Percentiles rank a stretch among this genome's conserved stretches.
These are phyloP conservation scores for Mitragyna speciosa DNA, from an alignment of 257 asterid species.

Conservation along the genomic window DNA sequence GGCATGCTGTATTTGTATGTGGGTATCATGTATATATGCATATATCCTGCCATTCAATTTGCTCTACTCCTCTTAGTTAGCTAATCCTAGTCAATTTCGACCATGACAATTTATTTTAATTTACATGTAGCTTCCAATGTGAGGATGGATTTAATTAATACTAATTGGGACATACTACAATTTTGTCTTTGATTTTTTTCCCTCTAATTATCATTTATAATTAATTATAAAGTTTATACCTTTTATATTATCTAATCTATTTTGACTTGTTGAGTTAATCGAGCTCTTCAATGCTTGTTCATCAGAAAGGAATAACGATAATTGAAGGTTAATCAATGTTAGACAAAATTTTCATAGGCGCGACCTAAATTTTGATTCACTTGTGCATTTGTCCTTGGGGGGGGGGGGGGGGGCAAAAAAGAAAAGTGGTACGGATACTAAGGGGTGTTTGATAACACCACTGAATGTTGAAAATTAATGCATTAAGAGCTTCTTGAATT, in stretches of 20 bases:
- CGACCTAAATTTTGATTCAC: too few relatives aligned
- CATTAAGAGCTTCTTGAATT: too few relatives aligned
- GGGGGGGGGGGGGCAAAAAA: too few relatives aligned
- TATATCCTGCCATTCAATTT: background rate
- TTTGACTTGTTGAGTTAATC: background rate
- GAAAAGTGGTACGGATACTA: too few relatives aligned
- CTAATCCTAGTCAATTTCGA: background rate
- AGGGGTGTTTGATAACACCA: too few relatives aligned
- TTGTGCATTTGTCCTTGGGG: too few relatives aligned
- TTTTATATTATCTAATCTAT: too few relatives aligned
- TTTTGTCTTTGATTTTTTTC: background rate
- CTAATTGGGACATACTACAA: background rate
- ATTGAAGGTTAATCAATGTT: background rate
- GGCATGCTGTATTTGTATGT: constrained; percentile 9
- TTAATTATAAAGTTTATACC: background rate
- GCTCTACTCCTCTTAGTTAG: background rate
- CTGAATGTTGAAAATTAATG: too few relatives aligned
- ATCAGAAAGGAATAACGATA: too few relatives aligned
- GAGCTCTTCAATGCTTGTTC: too few relatives aligned
- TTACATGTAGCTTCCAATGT: background rate
- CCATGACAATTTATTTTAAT: background rate
- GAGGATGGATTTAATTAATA: too few relatives aligned
- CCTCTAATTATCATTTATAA: background rate
- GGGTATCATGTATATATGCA: background rate
- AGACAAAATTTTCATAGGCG: background rate